Conservation (phyloP, 2,329 filamentous ascomycete species). For the Sarocladiaceae sp. region DNA sequence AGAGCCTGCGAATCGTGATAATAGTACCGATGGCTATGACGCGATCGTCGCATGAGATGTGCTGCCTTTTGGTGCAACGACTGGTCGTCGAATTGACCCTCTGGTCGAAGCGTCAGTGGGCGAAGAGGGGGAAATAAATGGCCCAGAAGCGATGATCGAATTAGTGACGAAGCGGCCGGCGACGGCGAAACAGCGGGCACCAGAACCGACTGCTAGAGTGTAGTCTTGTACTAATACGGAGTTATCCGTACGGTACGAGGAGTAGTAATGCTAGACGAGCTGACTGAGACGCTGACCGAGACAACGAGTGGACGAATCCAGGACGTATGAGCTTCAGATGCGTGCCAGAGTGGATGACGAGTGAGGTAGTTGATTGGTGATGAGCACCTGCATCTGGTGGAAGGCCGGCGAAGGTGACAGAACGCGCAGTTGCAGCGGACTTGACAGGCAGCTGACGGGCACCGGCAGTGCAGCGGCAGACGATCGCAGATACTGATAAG, state of each 20-base stretch:
- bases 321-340: background rate
- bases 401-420: background rate
- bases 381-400: background rate
- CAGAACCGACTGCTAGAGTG: too few relatives aligned
- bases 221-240: too few relatives aligned
- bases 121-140: background rate
- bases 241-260: too few relatives aligned
- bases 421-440: background rate
- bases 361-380: background rate
- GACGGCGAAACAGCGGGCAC: slow-evolving; percentile 3
- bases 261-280: too few relatives aligned
- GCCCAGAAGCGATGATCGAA: slow-evolving; percentile 1
- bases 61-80: background rate
- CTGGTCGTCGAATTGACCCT: too few relatives aligned
- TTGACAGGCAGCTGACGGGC: too few relatives aligned
- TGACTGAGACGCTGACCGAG: slow-evolving; percentile 8
- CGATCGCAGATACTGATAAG: too few relatives aligned
- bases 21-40: background rate
- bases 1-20: slow-evolving; percentile 2
- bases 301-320: too few relatives aligned
- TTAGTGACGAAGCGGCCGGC: slow-evolving; percentile 3
- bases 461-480: too few relatives aligned
- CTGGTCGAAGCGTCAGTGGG: background rate
- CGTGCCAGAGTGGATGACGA: slow-evolving; percentile 1
- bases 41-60: background rate